Evolutionary conservation across 2,329 filamentous ascomycete species (phyloP), one percentile per base, ranked within the genome.

Genomic region (Ceratocystis destructans): DNA sequence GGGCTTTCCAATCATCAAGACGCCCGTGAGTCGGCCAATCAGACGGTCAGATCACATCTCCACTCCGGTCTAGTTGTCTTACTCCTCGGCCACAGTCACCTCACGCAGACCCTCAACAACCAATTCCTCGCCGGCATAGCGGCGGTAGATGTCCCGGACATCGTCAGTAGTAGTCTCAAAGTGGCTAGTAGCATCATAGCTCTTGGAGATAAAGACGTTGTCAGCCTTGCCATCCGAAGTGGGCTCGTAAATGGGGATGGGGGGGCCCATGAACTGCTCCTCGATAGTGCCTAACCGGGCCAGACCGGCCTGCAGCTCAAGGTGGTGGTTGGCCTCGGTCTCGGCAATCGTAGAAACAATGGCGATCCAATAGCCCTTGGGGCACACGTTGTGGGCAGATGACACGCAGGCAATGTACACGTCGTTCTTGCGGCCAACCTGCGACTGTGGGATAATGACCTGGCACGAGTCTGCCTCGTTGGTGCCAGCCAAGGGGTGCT

Each of bases 261-360:
- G 90, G 37, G 90, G 79, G 31, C 90, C 83, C 88, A 96, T 91
- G 79, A 97, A 99, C 76, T 91, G 92, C 83, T 97, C 94, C 79
- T 97, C 92, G 70, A 96, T 94, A 75, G 85, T 84, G 71, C 94
- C 94, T 37, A 99, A 86, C 71, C 93, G 87, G 73, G 96, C 91
- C 71, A 97, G 86, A 73, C 93, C 94, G 37, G 92, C 86, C 77
- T 94, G 86, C 55, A 99, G 86, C 80, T 99, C 94, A 67, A 96
- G 81, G 77, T 99, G 94, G 78, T 96, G 92, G 83, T 99, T 97
- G 70, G 89, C 87, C 69, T 86, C 80, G 57, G 86, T 87, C 81
- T 99, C 95, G 70, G 94, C 90, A 74, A 99, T 96, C 68, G 94
- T 99, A 61, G 91, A 96, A 70, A 99, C 93, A 69, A 97, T 99